Evolutionary conservation across 805 yeast species (phyloP), one percentile per base, ranked within the genome.

Genomic region (Candida boleticola): DNA sequence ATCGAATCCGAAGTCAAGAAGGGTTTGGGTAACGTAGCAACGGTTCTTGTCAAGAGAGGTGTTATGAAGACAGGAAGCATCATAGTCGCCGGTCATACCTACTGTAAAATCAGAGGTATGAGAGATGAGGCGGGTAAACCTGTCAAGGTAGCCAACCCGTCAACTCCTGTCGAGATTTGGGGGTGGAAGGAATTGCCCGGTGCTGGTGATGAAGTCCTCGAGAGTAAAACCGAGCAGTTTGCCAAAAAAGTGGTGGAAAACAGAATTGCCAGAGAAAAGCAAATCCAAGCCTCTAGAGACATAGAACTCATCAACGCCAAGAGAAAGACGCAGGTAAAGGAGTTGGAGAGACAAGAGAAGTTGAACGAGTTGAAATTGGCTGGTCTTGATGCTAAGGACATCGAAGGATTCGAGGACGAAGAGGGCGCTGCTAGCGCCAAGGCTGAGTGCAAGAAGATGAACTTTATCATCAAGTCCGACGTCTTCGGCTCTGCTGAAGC

Each of bases 401-500:
- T 73, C 42, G 63, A 57, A 25, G 35, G 18, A 16, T 31, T 31
- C 20, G 69, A 60, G 41, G 52, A 66, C 50, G 41, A 59, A 14
- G 53, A 52, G 19, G 51, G 52, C 4, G 52, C 48, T 6, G 60
- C 58, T 3, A 50, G 55, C 11, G 58, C 56, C 30, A 32, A 55
- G 33, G 39, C 41, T 33, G 40, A 60, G 40, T 26, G 40, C n/a
- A 26, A 26, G 32, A 37, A 26, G 29, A 64, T 79, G 3, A 79
- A 80, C 23, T 89, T 83, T 49, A 82, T 93, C 21, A 71, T 93
- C 27, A 89, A 87, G 57, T 86, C 96, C 0, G 99, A 93, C 64
- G 97, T 92, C 1, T 82, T 83, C 51, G 99, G 99, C 0, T 90
- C 98, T 0, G 85, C 87, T 0, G 99, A 93, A 58, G 99, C 99